Evolutionary conservation across 2,329 filamentous ascomycete species (phyloP).

Genomic region (Didymella sp.): DNA sequence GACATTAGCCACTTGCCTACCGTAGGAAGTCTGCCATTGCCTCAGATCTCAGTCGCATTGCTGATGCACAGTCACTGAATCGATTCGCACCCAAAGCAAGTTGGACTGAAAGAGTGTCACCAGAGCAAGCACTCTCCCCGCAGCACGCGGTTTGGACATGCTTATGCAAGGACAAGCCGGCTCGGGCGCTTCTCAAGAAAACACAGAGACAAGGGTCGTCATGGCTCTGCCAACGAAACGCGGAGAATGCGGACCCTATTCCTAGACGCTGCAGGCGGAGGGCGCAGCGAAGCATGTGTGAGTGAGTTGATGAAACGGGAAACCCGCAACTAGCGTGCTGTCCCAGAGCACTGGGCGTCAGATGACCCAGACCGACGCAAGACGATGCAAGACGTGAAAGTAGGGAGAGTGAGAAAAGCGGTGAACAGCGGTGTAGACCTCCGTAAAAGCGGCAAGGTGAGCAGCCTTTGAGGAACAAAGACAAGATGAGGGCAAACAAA

Average conservation of each 20-base stretch:
- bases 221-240: conserved; percentile 28
- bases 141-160: conserved; percentile 25
- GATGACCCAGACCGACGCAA: conserved; percentile 37
- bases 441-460: not conserved
- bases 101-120: conserved; percentile 19
- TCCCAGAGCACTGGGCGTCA: conserved; percentile 34
- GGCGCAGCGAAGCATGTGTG: conserved; percentile 27
- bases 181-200: conserved; percentile 41
- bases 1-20: not conserved
- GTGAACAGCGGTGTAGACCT: conserved; percentile 16
- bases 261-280: conserved; percentile 31
- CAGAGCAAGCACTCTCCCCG: conserved; percentile 31
- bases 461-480: conserved; percentile 6
- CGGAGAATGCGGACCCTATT: conserved; percentile 22
- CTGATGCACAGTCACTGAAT: conserved; percentile 14
- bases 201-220: conserved; percentile 25
- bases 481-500: conserved; percentile 8
- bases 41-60: conserved; percentile 1
- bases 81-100: conserved; percentile 17
- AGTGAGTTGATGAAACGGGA: conserved; percentile 28
- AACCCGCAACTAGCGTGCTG: conserved; percentile 24
- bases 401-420: conserved; percentile 13
- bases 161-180: conserved; percentile 30
- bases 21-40: conserved; percentile 5
- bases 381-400: conserved; percentile 8